phyloP scores from a whole-genome alignment of 192 early-diverging fungal genomes.

The Coemansia sp. region DNA sequence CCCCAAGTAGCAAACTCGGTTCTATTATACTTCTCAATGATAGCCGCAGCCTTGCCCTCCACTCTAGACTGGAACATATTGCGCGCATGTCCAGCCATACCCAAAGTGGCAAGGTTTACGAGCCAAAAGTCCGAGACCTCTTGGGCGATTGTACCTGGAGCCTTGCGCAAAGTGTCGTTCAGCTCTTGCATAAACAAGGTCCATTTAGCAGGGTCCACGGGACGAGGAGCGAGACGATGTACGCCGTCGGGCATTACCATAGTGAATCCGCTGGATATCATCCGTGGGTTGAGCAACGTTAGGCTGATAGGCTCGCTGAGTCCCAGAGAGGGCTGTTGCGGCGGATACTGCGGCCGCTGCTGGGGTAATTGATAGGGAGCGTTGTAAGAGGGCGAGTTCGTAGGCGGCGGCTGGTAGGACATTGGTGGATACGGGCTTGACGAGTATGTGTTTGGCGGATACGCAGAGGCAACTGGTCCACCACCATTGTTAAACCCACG shows the following conservation, averaged over 20 bases:
- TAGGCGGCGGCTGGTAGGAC: not conserved
- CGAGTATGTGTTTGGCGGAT: not conserved
- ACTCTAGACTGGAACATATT: conserved; percentile 19
- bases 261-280: conserved; percentile 34
- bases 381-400: not conserved
- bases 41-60: conserved; percentile 10
- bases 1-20: conserved; percentile 26
- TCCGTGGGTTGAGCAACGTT: conserved; percentile 19
- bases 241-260: conserved; percentile 13
- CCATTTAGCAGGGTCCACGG: conserved; percentile 14
- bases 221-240: not conserved
- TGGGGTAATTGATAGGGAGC: not conserved
- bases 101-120: conserved; percentile 22
- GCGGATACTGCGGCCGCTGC: conserved; percentile 4
- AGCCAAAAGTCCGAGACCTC: conserved; percentile 31
- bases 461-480: not conserved
- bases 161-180: conserved; percentile 25
- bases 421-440: not conserved
- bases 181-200: conserved; percentile 25
- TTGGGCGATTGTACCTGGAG: conserved; percentile 27
- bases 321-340: not conserved
- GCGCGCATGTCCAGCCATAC: conserved; percentile 13
- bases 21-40: conserved; percentile 35
- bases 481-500: not conserved
- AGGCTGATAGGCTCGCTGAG: conserved; percentile 10